Conservation (phyloP, 768 basidiomycete genomes). For the Boletus patriciae region DNA sequence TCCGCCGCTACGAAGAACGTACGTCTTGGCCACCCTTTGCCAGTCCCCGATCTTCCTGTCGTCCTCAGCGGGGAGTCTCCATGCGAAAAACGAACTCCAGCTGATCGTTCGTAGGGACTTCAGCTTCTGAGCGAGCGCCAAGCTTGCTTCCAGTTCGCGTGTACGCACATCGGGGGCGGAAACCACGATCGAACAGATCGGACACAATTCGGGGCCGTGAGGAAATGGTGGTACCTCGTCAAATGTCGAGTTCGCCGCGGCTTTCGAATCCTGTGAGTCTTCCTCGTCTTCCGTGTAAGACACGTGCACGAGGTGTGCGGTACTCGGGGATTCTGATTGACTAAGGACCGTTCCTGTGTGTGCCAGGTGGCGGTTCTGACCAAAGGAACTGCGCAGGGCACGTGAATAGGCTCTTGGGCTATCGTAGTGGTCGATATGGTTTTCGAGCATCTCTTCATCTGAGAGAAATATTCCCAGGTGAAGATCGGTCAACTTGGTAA, state of each 20-base stretch:
- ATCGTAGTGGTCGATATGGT: constrained; percentile 39
- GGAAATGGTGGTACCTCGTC: constrained; percentile 27
- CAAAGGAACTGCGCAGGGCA: constrained; percentile 10
- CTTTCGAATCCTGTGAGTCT: constrained; percentile 3
- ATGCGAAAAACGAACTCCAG: constrained; percentile 54
- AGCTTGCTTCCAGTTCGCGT: constrained; percentile 49
- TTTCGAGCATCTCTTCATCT: constrained; percentile 46
- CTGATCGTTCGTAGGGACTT: constrained; percentile 44
- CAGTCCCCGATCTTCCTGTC: constrained; percentile 21
- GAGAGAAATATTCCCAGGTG: constrained; percentile 67
- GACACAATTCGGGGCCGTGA: constrained; percentile 35
- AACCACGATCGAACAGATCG: constrained; percentile 35
- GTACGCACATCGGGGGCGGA: constrained; percentile 36
- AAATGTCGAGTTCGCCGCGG: background rate
- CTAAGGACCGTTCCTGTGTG: constrained; percentile 20
- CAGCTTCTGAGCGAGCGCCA: constrained; percentile 45
- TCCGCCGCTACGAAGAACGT: constrained; percentile 41
- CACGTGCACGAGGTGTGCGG: constrained; percentile 10
- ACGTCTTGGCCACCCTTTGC: constrained; percentile 38
- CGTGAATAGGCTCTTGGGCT: constrained; percentile 24
- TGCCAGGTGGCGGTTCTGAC: constrained; percentile 1
- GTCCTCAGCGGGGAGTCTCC: constrained; percentile 15
- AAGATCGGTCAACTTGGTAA: constrained; percentile 48
- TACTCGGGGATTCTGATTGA: constrained; percentile 22
- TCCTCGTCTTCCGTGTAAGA: constrained; percentile 24